Percentiles rank a stretch among this genome's conserved stretches.
Evolutionary conservation across 139 green algal species (phyloP).

Genomic region (Yamagishiella unicocca): DNA sequence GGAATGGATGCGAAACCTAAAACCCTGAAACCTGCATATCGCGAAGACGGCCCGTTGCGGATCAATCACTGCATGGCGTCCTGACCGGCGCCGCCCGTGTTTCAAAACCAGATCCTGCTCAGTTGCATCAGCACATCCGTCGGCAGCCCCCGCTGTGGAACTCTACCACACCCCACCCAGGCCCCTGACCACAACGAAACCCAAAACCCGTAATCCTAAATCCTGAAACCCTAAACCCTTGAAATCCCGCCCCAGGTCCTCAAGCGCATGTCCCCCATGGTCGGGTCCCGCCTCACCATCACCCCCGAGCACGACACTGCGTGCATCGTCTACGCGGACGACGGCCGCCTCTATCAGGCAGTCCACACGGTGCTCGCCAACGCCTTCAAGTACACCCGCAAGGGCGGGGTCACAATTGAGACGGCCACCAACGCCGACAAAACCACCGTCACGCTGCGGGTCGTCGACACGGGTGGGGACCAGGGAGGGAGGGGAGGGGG

Average conservation of each 20-base stretch:
- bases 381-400: constrained; percentile 67
- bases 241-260: constrained; percentile 50
- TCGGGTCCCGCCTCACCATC: constrained; percentile 45
- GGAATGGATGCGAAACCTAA: no score
- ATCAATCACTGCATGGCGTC: no score
- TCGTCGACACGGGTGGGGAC: constrained; percentile 8
- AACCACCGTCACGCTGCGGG: constrained; percentile 25
- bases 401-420: constrained; percentile 53
- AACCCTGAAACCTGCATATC: no score
- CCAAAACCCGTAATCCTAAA: no score
- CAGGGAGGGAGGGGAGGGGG: not conserved
- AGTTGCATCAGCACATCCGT: no score
- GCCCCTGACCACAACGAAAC: not conserved
- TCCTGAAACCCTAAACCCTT: no score
- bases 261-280: constrained; percentile 57
- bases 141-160: no score
- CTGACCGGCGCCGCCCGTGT: no score
- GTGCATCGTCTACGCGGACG: constrained; percentile 48
- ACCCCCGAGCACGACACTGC: not conserved
- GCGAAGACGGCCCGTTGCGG: no score
- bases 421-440: not conserved
- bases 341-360: constrained; percentile 53
- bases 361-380: constrained; percentile 57
- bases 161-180: not conserved
- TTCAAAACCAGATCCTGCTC: no score